Conservation (phyloP, 139 green algal genomes). For the Tetratostichococcus sp. region DNA sequence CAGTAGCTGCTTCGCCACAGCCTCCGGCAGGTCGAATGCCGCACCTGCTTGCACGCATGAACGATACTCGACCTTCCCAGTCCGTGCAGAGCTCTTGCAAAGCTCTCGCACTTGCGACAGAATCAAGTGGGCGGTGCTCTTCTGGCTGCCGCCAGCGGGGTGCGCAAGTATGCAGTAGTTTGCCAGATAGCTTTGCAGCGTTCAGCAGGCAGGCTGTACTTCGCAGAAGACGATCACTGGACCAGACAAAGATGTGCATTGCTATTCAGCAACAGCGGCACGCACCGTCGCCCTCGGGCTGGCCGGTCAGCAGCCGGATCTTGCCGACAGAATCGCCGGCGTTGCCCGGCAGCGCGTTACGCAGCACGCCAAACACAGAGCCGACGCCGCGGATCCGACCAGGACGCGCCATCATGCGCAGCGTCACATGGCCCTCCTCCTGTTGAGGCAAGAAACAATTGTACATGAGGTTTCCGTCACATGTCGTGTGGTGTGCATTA, state of each 20-base stretch:
- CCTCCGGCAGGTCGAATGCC: slow-evolving; percentile 79
- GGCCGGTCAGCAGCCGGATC: slow-evolving; percentile 41
- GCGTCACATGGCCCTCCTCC: slow-evolving; percentile 65
- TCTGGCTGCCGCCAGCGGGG: too few species aligned
- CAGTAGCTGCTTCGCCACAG: slow-evolving; percentile 43
- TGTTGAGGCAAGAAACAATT: slow-evolving; percentile 58
- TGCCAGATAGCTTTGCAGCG: too few species aligned
- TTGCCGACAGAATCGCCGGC: slow-evolving; percentile 36
- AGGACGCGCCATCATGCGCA: slow-evolving; percentile 47
- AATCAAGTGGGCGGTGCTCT: too few species aligned
- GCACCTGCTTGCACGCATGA: slow-evolving; percentile 31
- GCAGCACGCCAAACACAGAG: slow-evolving; percentile 47
- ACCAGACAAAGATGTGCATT: too few species aligned
- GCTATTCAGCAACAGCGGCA: too few species aligned
- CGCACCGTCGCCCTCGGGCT: slow-evolving; percentile 9
- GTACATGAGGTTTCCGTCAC: too few species aligned
- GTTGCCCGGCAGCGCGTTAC: slow-evolving; percentile 24
- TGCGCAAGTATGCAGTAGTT: too few species aligned
- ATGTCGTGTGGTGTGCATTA: too few species aligned
- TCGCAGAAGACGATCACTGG: too few species aligned
- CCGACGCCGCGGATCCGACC: slow-evolving; percentile 36
- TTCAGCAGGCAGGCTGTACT: neutral
- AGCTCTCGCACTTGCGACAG: too few species aligned
- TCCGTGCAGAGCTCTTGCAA: too few species aligned
- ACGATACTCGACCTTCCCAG: too few species aligned